phyloP scores from a whole-genome alignment of 495 filamentous ascomycete species.

The Aeminium ludgeri region DNA sequence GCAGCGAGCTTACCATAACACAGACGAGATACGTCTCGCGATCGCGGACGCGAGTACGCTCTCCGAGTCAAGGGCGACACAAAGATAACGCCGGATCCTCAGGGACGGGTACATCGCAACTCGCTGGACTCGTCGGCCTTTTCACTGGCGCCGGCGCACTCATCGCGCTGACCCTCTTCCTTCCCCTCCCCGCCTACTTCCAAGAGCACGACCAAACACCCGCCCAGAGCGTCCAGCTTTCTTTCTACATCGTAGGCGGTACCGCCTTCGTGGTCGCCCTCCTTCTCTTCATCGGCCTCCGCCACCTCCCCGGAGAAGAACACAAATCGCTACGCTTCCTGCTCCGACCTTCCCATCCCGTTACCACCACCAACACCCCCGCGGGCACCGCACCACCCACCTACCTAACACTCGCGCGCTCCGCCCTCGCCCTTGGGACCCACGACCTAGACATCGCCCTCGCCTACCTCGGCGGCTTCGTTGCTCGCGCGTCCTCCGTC shows the following conservation, averaged over 20 bases:
- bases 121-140: conserved; percentile 80
- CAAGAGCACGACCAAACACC: conserved; percentile 47
- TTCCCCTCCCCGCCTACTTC: conserved; percentile 73
- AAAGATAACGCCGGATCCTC: conserved; percentile 5
- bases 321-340: conserved; percentile 48
- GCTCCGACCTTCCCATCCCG: conserved; percentile 7
- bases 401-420: conserved; percentile 29
- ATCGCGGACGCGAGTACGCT: conserved; percentile 14
- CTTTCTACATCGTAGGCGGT: conserved; percentile 67
- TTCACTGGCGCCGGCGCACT: conserved; percentile 88
- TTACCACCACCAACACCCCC: conserved; percentile 9
- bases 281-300: conserved; percentile 65
- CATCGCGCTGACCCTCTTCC: conserved; percentile 59
- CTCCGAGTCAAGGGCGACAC: background rate
- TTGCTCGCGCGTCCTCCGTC: conserved; percentile 88
- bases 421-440: conserved; percentile 57
- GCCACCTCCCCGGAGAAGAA: conserved; percentile 59
- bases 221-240: conserved; percentile 51
- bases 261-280: conserved; percentile 56
- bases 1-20: conserved; percentile 27
- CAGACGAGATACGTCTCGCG: conserved; percentile 23
- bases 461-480: conserved; percentile 85
- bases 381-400: too few species aligned
- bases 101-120: conserved; percentile 34
- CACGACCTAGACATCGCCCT: conserved; percentile 60